A percentile compares a stretch with the other conserved stretches of the same genome.
phyloP scores from a whole-genome alignment of 345 rosid species.

The Diplotaxis tenuifolia region DNA sequence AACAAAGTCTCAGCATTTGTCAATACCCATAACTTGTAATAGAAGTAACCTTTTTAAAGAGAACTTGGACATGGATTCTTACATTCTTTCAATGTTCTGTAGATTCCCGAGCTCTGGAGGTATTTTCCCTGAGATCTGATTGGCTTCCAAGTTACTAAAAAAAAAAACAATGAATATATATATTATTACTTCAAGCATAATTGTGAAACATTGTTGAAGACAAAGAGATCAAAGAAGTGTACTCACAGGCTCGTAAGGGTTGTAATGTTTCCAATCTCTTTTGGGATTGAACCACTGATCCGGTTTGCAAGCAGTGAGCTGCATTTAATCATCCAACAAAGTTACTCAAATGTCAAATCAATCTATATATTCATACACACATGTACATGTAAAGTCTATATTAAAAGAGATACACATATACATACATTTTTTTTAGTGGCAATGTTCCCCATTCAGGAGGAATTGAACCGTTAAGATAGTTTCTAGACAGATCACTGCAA shows the following conservation, averaged over 20 bases:
- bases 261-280: conserved; percentile 46
- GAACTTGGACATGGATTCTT: conserved; percentile 1
- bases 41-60: not conserved
- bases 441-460: conserved; percentile 51
- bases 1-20: conserved; percentile 7
- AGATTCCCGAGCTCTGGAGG: conserved; percentile 41
- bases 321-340: conserved; percentile 23
- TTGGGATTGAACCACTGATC: conserved; percentile 51
- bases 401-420: not conserved
- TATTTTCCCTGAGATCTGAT: conserved; percentile 38
- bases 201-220: not conserved
- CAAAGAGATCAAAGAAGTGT: not conserved
- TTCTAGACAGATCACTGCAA: conserved; percentile 48
- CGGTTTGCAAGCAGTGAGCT: conserved; percentile 52
- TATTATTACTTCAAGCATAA: not conserved
- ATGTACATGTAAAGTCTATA: not conserved
- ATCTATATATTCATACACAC: conserved; percentile 19
- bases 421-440: conserved; percentile 41
- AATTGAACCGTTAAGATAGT: conserved; percentile 52
- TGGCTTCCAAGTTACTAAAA: conserved; percentile 37
- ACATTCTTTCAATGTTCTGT: conserved; percentile 22
- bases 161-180: not conserved
- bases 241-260: conserved; percentile 50
- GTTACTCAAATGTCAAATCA: not conserved
- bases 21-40: not conserved